Percentiles rank a stretch among this genome's conserved stretches.
Evolutionary conservation across 192 early-diverging fungal species (phyloP).

Genomic region (Pilaira anomala): DNA sequence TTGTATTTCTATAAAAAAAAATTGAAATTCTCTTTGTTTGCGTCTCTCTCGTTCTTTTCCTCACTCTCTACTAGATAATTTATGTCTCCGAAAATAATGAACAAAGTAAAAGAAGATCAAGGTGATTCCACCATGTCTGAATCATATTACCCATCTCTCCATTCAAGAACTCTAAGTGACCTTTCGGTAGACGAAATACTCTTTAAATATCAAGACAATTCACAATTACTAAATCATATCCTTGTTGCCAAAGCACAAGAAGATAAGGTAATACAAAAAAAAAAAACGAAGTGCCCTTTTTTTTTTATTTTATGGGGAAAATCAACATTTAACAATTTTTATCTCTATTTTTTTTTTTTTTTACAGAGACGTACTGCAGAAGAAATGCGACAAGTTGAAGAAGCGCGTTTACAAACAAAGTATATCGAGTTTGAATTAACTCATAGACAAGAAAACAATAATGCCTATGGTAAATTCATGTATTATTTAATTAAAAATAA

Average conservation of each 20-base stretch:
- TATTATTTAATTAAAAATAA: too few species aligned
- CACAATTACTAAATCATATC: conserved; percentile 13
- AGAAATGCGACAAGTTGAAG: conserved; percentile 9
- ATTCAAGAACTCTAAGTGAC: conserved; percentile 1
- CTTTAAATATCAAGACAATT: conserved; percentile 12
- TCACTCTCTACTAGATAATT: background rate
- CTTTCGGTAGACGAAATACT: conserved; percentile 13
- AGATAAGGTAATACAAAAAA: conserved; percentile 4
- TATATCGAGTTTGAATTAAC: conserved; percentile 1
- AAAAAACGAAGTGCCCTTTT: background rate
- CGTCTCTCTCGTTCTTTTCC: too few species aligned
- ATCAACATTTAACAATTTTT: background rate
- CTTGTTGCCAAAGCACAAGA: conserved; percentile 15
- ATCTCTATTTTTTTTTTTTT: background rate
- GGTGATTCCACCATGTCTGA: background rate
- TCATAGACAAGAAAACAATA: too few species aligned
- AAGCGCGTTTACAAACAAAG: conserved; percentile 14
- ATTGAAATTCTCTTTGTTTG: too few species aligned
- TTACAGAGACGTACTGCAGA: conserved; percentile 7
- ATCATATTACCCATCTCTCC: conserved; percentile 3
- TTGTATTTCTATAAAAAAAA: too few species aligned
- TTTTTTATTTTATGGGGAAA: background rate
- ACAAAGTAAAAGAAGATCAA: background rate
- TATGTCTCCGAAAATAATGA: conserved; percentile 13
- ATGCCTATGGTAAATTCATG: too few species aligned